phyloP scores from a whole-genome alignment of 2,329 filamentous ascomycete genomes.

The Hirsutella rhossiliensis region DNA sequence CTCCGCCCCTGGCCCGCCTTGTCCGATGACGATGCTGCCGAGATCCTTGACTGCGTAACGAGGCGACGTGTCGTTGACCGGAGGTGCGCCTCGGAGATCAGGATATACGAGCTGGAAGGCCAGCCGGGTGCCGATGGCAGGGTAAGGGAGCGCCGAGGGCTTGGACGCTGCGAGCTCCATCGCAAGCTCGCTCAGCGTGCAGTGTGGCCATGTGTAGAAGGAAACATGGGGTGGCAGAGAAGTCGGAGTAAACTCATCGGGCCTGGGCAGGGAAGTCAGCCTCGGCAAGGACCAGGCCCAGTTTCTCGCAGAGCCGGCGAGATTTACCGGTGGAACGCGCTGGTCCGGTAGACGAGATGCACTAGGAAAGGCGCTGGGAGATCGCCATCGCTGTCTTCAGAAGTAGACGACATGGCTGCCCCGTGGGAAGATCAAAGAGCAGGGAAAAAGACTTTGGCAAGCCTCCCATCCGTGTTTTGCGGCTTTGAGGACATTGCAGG shows the following conservation, averaged over 20 bases:
- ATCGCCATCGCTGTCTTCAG: constrained; percentile 41
- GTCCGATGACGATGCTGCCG: constrained; percentile 69
- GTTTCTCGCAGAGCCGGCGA: neutral
- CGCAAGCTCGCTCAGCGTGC: constrained; percentile 70
- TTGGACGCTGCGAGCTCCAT: constrained; percentile 58
- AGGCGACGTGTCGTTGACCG: constrained; percentile 17
- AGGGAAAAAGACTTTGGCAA: neutral
- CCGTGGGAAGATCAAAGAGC: neutral
- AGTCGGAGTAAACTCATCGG: constrained; percentile 55
- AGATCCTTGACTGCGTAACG: constrained; percentile 71
- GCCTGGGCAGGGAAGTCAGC: constrained; percentile 27
- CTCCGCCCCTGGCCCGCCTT: constrained; percentile 33
- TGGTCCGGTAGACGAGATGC: constrained; percentile 70
- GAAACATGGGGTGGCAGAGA: constrained; percentile 55
- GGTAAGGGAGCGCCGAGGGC: constrained; percentile 57
- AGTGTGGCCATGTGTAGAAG: constrained; percentile 78
- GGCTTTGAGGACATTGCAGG: neutral
- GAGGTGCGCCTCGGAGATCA: constrained; percentile 41
- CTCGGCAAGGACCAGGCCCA: neutral
- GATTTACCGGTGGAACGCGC: constrained; percentile 55
- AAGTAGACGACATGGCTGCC: constrained; percentile 21
- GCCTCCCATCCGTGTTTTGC: neutral
- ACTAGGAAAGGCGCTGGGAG: constrained; percentile 71
- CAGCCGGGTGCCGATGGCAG: constrained; percentile 71
- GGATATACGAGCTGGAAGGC: constrained; percentile 79